Evolutionary conservation across 768 basidiomycete species (phyloP), one percentile per base, ranked within the genome.

Genomic region (Kwoniella shandongensis): DNA sequence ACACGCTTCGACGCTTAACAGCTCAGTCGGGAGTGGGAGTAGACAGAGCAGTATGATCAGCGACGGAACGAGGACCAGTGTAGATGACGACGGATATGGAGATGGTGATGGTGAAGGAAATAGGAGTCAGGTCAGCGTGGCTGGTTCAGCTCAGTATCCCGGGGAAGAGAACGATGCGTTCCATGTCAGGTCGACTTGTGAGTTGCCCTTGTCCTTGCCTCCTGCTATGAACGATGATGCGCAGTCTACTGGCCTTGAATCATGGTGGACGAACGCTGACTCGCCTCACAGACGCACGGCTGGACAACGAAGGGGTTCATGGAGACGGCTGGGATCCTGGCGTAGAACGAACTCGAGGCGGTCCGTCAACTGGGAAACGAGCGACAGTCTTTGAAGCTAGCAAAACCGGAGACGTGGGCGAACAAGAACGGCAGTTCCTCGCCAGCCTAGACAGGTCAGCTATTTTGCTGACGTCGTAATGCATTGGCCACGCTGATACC

Each of bases 291-390:
- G 74, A 97, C 72, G 94, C 92, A 0, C 83, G 88, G 61, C 81
- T 98, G n/a, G 91, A 97, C 46, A 79, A 83, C 10, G 83, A 83
- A 40, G 94, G 94, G n/a, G 93, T 97, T 35, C 88, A 85, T 70
- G 92, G 93, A 2, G 94, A 98, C 72, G 94, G 94, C 0, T 90
- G 86, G 76, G 88, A 91, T 66, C 91, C 94, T 64, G 94, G 94
- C 35, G 82, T 94, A 6, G 94, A 98, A 78, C 85, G 91, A 35
- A 98, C 93, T 25, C 83, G 94, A 58, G 87, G 66, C 74, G 82
- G 66, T 27, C 79, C 80, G 12, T 59, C 56, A 44, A 44, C 25
- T 2, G 48, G 58, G 20, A 59, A 68, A 41, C 40, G 69, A 41
- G 62, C 57, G 54, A 87, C 83, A 62, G 56, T 62, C 22, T 40